Evolutionary conservation across 306 rosid genomes (phyloP).

Genomic region (Rosa persica): DNA sequence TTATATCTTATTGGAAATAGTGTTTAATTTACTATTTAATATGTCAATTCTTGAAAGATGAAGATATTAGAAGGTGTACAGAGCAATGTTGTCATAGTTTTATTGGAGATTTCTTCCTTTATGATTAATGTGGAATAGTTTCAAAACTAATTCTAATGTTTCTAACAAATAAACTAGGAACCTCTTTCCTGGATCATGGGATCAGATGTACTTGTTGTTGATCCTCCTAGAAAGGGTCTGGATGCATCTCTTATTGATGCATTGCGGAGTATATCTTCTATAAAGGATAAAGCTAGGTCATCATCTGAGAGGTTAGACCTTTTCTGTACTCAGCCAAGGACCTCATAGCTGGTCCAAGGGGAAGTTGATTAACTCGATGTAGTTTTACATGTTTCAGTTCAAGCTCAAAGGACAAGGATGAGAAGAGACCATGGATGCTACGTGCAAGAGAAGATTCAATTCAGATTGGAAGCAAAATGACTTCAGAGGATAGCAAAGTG

Average conservation of each 20-base stretch:
- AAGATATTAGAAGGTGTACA: conserved; percentile 3
- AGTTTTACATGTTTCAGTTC: conserved; percentile 43
- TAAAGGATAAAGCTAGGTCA: conserved; percentile 51
- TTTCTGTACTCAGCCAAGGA: conserved; percentile 20
- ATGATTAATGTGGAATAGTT: conserved; percentile 15
- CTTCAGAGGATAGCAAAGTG: conserved; percentile 37
- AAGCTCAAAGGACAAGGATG: conserved; percentile 56
- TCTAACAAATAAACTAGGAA: conserved; percentile 58
- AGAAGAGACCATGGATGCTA: conserved; percentile 96
- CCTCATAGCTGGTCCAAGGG: conserved; percentile 5
- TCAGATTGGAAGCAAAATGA: conserved; percentile 56
- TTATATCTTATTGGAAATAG: neutral
- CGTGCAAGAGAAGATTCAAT: conserved; percentile 83
- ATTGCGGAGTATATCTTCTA: conserved; percentile 54
- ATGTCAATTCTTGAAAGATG: neutral
- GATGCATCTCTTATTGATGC: conserved; percentile 69
- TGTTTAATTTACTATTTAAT: neutral
- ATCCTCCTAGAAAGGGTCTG: conserved; percentile 96
- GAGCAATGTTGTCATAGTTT: conserved; percentile 3
- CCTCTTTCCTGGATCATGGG: conserved; percentile 86
- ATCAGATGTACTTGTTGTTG: conserved; percentile 83
- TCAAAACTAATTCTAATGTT: conserved; percentile 29
- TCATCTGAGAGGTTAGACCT: conserved; percentile 56
- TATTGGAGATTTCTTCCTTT: conserved; percentile 5
- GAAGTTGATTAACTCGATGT: conserved; percentile 32